Evolutionary conservation across 2,329 filamentous ascomycete genomes (phyloP), one percentile per base, ranked within the genome.

Genomic region (Aspergillus sp.): DNA sequence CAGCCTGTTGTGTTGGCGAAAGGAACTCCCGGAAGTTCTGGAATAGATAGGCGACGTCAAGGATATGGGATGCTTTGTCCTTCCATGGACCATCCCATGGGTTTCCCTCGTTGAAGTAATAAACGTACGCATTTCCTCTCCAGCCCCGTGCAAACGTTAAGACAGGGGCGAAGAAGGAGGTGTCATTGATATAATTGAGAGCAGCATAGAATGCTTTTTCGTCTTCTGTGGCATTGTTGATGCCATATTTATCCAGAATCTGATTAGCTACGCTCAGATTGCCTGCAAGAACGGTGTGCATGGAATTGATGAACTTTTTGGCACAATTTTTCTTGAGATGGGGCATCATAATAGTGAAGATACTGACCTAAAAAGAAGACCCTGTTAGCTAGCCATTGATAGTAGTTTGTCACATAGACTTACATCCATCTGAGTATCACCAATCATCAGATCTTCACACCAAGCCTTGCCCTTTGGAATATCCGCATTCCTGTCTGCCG

Each of bases 371-470:
- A 6, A 38, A 46, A 42, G 27, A 28, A 40, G 4, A 40, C 12
- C 28, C 31, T 49, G 48, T 8, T 33, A 9, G 29, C 8, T 19
- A 44, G 39, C 30, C n/a, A 19, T 19, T 19, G 30, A n/a, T 19
- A 33, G 34, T 19, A 28, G 10, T 27, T 13, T 5, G 12, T 11
- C 33, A 12, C 49, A 19, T 32, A n/a, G 7, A 58, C 65, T 53
- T 58, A 72, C 71, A 59, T 77, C 74, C 37, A 72, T 64, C 45
- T 69, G 62, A 19, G 70, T 70, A 45, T 76, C 69, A 11, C 74
- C 75, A 33, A 77, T 67, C 46, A 76, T 62, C 8, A 77, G 44
- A n/a, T 64, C 60, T 31, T 67, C 56, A 44, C 69, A 75, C 73
- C 74, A 77, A 7, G 61, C 57, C 32, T 64, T 67, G 1, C 68